Evolutionary conservation across 495 filamentous ascomycete species (phyloP).

Genomic region (Pyrenula massariospora): DNA sequence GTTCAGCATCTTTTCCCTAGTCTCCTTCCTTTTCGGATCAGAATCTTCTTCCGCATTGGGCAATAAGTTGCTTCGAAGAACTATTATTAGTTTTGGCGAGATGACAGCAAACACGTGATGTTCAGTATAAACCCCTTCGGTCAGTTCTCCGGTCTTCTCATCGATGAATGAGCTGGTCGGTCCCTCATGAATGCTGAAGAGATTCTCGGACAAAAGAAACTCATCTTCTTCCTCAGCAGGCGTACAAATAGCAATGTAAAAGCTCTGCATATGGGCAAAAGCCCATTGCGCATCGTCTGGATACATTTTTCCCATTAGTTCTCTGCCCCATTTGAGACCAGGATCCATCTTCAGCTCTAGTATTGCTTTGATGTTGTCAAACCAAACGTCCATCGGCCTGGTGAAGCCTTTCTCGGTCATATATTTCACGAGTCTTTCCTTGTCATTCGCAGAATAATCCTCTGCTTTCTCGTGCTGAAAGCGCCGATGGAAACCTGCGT

Average conservation of each 20-base stretch:
- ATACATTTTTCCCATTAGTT: conserved; percentile 24
- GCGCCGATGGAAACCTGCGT: conserved; percentile 15
- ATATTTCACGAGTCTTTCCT: conserved; percentile 21
- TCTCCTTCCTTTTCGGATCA: conserved; percentile 1
- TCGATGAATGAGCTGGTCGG: conserved; percentile 13
- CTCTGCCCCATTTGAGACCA: conserved; percentile 17
- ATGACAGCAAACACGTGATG: conserved; percentile 35
- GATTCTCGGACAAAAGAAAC: conserved; percentile 37
- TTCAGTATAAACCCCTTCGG: conserved; percentile 13
- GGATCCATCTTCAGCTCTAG: conserved; percentile 33
- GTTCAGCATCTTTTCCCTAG: conserved; percentile 1
- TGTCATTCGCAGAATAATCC: conserved; percentile 27
- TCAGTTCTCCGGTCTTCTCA: conserved; percentile 3
- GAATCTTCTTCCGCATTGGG: conserved; percentile 8
- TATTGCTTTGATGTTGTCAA: conserved; percentile 32
- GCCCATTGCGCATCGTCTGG: conserved; percentile 30
- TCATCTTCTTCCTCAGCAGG: conserved; percentile 24
- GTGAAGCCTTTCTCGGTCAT: conserved; percentile 30
- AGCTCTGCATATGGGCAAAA: conserved; percentile 17
- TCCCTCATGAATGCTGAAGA: conserved; percentile 35
- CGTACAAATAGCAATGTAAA: conserved; percentile 34
- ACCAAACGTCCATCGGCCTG: conserved; percentile 39
- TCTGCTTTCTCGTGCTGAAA: conserved; percentile 22
- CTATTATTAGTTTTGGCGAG: conserved; percentile 37
- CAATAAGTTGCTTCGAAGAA: conserved; percentile 24